Base-by-base conservation (phyloP, 2,329 filamentous ascomycete species). In the Amauroascus verrucosus region DNA sequence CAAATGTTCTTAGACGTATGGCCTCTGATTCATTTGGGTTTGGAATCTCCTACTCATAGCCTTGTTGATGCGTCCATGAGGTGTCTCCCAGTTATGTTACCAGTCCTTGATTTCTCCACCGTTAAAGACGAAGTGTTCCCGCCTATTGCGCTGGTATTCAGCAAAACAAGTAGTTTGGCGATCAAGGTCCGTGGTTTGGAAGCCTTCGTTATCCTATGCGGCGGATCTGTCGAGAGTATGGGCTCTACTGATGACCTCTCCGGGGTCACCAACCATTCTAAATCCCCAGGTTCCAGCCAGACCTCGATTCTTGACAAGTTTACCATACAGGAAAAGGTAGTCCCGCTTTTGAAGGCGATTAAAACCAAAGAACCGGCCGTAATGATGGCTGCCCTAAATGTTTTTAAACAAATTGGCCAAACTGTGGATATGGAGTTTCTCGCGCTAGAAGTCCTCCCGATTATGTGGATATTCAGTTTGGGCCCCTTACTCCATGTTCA, bases 351-450 rank as follows among this genome's bases (percentile, higher is more conserved):
- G 56, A 89, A 87, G 64, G 89, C 78, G 1, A 97, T 98, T 72
- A 97, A 95, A 70, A 98, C 93, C 0, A 97, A 95, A 66, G 93
- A 98, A 67, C 93, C 93, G 0, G 90, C 89, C 6, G 93, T 98
- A 8, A 97, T 97, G 87, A 86, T 97, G 76, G 90, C 91, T 5
- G 85, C 89, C 0, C 75, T 97, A 32, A 84, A 84, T 53, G 88
- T 96, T 0, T 82, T 97, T 59, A 81, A 80, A 48, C 85, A 95
- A 47, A 84, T 98, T 26, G 89, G 89, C 7, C 80, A 81, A 48
- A 77, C 85, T 18, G 90, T 86, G 3, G 93, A 97, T 64, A 80
- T 84, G 1, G 93, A 96, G 43, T 97, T 95, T 64, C 80, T 96
- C 20, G 93, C 93, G 11, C 83, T 93, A 72, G 91, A 97, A 53